Base-by-base conservation (phyloP, 208 protist genomes). In the Trypanosomatidae sp. region DNA sequence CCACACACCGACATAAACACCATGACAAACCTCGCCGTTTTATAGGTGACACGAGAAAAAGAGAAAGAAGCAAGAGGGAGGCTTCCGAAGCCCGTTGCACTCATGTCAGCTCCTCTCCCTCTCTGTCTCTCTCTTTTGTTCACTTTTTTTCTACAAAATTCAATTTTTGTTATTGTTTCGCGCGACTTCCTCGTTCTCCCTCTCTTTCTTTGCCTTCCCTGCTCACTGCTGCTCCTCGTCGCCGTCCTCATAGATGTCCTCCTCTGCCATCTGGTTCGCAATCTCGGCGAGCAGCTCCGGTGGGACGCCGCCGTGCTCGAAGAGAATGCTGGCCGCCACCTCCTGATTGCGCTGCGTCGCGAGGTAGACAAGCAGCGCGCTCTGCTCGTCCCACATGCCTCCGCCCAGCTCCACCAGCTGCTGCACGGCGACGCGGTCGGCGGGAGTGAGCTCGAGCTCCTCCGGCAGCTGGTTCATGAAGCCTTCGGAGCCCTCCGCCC, bases 401-500 rank as follows among this genome's bases (percentile, higher is more conserved):
- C 84, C 90, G n/a, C 92, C 92, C 1, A 97, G 73, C 55, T 85
- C 77, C 28, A 94, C 89, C 47, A 97, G 83, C 55, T 92, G 83
- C 58, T 85, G 47, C 25, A 97, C 73, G 6, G 83, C 85, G 5
- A 64, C 70, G 19, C 62, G 64, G 59, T 96, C 92, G 25, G 73
- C 84, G 15, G 76, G 77, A 0, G 77, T 86, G 19, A 94, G 65
- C 39, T 84, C 66, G 6, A 88, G 30, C 64, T 74, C 68, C 15
- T 46, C 52, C 15, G 52, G 69, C 47, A 91, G 44, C 66, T 56
- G 39, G 49, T 75, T 71, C 72, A 82, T 76, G 47, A 80, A 62
- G 49, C 79, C 19, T 7, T 55, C 30, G 28, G 22, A 30, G 4
- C 43, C 67, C 17, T 46, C 68, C 10, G 12, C 58, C 7, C 52